Evolutionary conservation across 805 yeast genomes (phyloP), one percentile per base, ranked within the genome.

Genomic region (Saccharomycopsis sp.): DNA sequence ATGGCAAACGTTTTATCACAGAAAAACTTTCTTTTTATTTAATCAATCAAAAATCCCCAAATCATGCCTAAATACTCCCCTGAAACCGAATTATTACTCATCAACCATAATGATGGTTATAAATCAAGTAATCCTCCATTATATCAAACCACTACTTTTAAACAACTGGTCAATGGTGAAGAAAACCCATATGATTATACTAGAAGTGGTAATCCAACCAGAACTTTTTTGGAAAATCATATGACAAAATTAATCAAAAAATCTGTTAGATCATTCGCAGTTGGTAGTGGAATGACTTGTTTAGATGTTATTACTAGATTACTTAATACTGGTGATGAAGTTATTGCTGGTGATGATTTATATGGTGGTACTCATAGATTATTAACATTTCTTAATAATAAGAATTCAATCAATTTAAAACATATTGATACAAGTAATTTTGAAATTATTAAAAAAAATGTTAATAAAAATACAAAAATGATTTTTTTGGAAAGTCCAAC

Each of bases 81-180:
- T 31, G 85, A 79, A 51, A 82, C 94, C 6, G 82, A 80, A 53
- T 66, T 83, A 40, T 88, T 83, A 21, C 69, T 65, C 46, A 60
- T 74, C 34, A 71, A 69, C 48, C 68, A 76, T 50, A 52, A 63
- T 3, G 96, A 88, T 60, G 79, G 76, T 52, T 72, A 77, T 65
- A 74, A 79, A 47, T 75, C 96, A 1, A 79, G 92, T 4, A 79
- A 80, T 21, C 85, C 94, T 9, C 96, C 97, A 3, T 66, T 88
- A 31, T 88, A 88, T 61, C 94, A 85, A 58, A 75, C 92, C 1
- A 95, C 97, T n/a, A 88, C 97, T 4, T 88, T 88, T 67, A 87
- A 86, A 60, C 92, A 84, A 58, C 69, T 69, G 34, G 72, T 83
- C 1, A 76, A 80, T 51, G 73, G 82, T 79, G 89, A 94, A 2